phyloP scores from a whole-genome alignment of 106 monocot species.

The Agapanthus africanus region DNA sequence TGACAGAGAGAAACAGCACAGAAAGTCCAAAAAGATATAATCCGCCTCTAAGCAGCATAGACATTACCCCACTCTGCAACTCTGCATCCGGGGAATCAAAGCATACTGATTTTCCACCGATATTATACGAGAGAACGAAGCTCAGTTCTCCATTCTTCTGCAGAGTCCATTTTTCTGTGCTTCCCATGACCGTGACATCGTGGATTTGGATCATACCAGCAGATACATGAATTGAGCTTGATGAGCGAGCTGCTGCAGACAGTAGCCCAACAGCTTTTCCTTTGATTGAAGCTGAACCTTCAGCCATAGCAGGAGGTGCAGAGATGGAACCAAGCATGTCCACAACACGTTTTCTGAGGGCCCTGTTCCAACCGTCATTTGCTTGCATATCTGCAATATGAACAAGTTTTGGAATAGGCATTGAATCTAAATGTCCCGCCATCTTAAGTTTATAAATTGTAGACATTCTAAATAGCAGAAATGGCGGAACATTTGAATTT shows the following conservation, averaged over 20 bases:
- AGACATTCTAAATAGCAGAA: neutral
- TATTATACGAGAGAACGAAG: constrained; percentile 34
- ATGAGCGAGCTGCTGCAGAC: constrained; percentile 16
- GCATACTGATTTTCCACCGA: constrained; percentile 12
- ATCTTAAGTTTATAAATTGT: neutral
- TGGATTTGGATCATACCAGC: constrained; percentile 58
- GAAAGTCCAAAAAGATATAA: constrained; percentile 44
- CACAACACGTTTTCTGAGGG: constrained; percentile 36
- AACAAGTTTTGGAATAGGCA: constrained; percentile 1
- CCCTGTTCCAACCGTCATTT: constrained; percentile 19
- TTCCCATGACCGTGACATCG: constrained; percentile 15
- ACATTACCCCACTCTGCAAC: constrained; percentile 19
- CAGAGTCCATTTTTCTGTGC: constrained; percentile 26
- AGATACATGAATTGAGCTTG: constrained; percentile 46
- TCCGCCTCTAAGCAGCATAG: constrained; percentile 31
- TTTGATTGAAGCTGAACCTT: constrained; percentile 18
- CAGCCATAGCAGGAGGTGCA: constrained; percentile 60
- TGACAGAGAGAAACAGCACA: constrained; percentile 35
- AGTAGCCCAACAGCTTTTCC: constrained; percentile 15
- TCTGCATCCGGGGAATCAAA: constrained; percentile 12
- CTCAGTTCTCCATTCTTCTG: constrained; percentile 39
- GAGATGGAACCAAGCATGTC: constrained; percentile 66
- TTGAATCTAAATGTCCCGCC: neutral
- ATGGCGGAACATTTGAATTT: neutral
- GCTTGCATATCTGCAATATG: constrained; percentile 21